Percentiles rank a stretch among this genome's conserved stretches.
phyloP scores from a whole-genome alignment of 2,329 filamentous ascomycete species.

The Diplodia intermedia region DNA sequence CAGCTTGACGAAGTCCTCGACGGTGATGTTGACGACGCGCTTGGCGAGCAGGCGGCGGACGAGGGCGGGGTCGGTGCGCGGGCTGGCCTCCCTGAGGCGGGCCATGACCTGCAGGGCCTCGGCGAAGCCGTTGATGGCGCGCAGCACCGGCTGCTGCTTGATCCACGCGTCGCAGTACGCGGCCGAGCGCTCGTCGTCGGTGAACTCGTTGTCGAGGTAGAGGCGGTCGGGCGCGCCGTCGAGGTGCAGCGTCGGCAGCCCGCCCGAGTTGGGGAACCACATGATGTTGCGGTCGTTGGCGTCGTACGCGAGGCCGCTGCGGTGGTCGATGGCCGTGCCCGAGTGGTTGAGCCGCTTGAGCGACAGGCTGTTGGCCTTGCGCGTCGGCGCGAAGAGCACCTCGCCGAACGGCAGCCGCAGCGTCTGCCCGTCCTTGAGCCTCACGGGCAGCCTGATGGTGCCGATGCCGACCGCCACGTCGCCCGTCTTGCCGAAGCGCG shows the following conservation, averaged over 20 bases:
- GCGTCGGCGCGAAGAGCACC: conserved; percentile 21
- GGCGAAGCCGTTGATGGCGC: conserved; percentile 18
- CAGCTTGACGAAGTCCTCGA: conserved; percentile 21
- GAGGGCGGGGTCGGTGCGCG: conserved; percentile 11
- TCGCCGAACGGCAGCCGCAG: conserved; percentile 23
- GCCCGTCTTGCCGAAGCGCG: conserved; percentile 18
- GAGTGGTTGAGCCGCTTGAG: conserved; percentile 24
- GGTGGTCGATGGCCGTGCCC: conserved; percentile 23
- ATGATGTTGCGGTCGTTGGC: conserved; percentile 24
- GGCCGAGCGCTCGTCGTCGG: conserved; percentile 14
- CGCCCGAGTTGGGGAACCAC: conserved; percentile 25
- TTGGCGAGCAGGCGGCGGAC: conserved; percentile 20
- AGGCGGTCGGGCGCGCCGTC: conserved; percentile 17
- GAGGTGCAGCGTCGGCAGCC: conserved; percentile 19
- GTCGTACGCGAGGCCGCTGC: conserved; percentile 16
- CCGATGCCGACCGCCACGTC: conserved; percentile 20
- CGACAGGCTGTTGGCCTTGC: conserved; percentile 25
- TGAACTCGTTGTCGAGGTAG: conserved; percentile 14
- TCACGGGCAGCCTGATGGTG: conserved; percentile 10
- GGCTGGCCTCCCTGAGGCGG: conserved; percentile 3
- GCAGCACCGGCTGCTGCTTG: conserved; percentile 9
- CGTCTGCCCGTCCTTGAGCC: conserved; percentile 5
- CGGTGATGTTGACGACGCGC: conserved; percentile 17
- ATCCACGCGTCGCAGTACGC: conserved; percentile 18
- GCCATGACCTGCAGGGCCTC: conserved; percentile 14